Conservation (phyloP, 192 early-diverging fungal genomes). For the Gryganskiella cystojenkinii region DNA sequence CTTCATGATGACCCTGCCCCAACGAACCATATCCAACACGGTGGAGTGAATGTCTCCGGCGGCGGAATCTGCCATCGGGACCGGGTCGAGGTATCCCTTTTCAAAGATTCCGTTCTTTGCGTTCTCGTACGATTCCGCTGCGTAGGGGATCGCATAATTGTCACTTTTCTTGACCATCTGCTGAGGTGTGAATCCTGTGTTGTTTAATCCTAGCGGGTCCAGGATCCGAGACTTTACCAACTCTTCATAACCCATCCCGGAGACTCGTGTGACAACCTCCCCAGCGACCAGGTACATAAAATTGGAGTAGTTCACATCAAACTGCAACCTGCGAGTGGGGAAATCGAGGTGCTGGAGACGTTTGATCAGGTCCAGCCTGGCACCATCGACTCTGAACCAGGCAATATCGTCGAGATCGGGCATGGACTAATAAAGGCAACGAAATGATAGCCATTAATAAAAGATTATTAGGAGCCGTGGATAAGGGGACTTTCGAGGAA, state of each 20-base stretch:
- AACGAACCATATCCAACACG: neutral
- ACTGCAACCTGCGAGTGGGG: neutral
- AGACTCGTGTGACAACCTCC: neutral
- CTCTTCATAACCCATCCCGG: neutral
- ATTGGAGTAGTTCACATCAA: neutral
- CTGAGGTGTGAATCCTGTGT: neutral
- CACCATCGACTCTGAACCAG: conserved; percentile 1
- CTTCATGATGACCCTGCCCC: neutral
- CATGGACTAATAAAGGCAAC: neutral
- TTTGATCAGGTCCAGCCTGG: conserved; percentile 7
- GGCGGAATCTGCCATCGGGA: neutral
- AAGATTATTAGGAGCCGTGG: neutral
- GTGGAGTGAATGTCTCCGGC: conserved; percentile 6
- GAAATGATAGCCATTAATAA: neutral
- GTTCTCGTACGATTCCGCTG: neutral
- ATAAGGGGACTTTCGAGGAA: neutral
- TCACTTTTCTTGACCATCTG: conserved; percentile 2
- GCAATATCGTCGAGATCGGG: neutral
- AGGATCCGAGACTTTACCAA: neutral
- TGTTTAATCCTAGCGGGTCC: neutral
- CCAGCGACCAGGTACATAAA: conserved; percentile 9
- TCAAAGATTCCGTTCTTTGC: conserved; percentile 8
- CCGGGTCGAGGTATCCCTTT: neutral
- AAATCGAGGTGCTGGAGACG: conserved; percentile 6
- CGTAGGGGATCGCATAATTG: conserved; percentile 14